These are phyloP conservation scores for Colletotrichum lupini DNA, from an alignment of 2,329 filamentous ascomycete species.

Conservation along the genomic window DNA sequence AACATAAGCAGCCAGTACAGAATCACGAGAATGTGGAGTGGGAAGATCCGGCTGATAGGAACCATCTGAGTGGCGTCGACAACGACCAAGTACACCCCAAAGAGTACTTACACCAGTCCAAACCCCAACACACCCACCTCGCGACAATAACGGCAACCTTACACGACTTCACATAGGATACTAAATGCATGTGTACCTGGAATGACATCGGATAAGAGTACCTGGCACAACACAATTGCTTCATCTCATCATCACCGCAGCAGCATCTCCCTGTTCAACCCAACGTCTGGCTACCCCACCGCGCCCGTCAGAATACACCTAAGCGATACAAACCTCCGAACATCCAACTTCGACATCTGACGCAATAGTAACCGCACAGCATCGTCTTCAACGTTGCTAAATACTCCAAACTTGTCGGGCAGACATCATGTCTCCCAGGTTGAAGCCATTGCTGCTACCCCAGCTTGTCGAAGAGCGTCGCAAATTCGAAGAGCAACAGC, in stretches of 20 bases:
- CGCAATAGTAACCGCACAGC: conserved; percentile 5
- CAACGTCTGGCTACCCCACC: conserved; percentile 16
- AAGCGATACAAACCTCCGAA: background rate
- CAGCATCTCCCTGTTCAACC: conserved; percentile 2
- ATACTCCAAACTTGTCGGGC: background rate
- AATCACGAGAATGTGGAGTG: conserved; percentile 21
- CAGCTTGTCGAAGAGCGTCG: conserved; percentile 63
- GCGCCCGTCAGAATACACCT: conserved; percentile 6
- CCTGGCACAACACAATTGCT: background rate
- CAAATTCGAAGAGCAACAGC: conserved; percentile 50
- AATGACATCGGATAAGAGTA: conserved; percentile 23
- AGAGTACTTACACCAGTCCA: conserved; percentile 19
- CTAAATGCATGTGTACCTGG: conserved; percentile 17
- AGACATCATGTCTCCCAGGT: conserved; percentile 56
- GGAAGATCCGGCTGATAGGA: conserved; percentile 11
- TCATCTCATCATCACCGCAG: conserved; percentile 11
- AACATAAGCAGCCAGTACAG: background rate
- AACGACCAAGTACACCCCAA: background rate
- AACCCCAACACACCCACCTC: conserved; percentile 1
- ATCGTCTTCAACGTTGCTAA: background rate
- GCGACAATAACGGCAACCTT: conserved; percentile 25
- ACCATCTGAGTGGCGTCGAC: conserved; percentile 18
- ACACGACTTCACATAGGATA: conserved; percentile 13
- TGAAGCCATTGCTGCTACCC: conserved; percentile 65
- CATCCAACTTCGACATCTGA: background rate